phyloP scores from a whole-genome alignment of 225 moss, liverwort and hornwort genomes.

The Antitrichia curtipendula region DNA sequence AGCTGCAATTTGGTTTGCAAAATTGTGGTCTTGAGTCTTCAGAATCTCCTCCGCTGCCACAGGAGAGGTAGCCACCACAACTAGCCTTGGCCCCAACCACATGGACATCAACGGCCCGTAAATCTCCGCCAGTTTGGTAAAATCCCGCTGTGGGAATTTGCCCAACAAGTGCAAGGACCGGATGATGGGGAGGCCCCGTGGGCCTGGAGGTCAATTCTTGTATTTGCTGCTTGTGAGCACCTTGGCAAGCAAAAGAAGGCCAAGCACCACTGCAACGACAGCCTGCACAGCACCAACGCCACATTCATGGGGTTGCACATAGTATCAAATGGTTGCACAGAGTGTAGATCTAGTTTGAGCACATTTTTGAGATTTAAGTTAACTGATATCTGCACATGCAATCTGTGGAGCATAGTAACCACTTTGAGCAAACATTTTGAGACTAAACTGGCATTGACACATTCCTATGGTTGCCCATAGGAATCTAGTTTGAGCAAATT shows the following conservation, averaged over 20 bases:
- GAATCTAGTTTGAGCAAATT: background rate
- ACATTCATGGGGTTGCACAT: too few relatives aligned
- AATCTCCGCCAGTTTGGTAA: background rate
- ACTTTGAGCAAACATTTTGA: background rate
- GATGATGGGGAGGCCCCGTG: background rate
- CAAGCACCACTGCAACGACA: background rate
- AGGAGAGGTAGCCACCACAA: background rate
- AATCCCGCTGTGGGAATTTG: background rate
- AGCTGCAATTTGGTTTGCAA: background rate
- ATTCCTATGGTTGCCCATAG: background rate
- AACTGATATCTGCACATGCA: too few relatives aligned
- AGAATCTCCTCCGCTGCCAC: background rate
- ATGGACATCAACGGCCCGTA: background rate
- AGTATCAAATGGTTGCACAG: too few relatives aligned
- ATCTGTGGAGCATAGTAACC: background rate
- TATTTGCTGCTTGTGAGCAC: background rate
- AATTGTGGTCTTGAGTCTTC: background rate
- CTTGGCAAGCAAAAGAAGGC: background rate
- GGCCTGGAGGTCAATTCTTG: background rate
- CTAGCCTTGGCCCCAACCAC: background rate
- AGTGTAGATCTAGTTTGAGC: too few relatives aligned
- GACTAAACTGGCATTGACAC: background rate
- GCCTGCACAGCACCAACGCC: background rate
- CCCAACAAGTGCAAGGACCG: background rate
- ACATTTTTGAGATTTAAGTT: too few relatives aligned